A percentile compares a stretch with the other conserved stretches of the same genome.
Evolutionary conservation across 176 grass and related monocot genomes (phyloP).

Genomic region (Paspalum notatum): DNA sequence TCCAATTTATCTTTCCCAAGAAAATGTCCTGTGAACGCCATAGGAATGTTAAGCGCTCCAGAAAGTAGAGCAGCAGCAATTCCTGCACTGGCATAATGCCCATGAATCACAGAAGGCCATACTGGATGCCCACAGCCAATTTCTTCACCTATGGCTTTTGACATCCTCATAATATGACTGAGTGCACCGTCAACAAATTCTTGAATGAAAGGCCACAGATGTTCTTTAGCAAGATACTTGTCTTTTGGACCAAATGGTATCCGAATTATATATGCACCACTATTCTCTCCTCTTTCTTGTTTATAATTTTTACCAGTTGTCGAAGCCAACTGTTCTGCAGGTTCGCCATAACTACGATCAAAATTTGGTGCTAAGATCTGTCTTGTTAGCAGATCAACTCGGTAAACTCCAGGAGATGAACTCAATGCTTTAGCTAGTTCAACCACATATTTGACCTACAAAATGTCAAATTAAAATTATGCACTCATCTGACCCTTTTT

Average conservation of each 20-base stretch:
- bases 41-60: slow-evolving; percentile 69
- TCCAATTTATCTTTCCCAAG: slow-evolving; percentile 86
- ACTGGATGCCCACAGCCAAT: slow-evolving; percentile 58
- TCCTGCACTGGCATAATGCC: slow-evolving; percentile 79
- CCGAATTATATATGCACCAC: slow-evolving; percentile 76
- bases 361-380: slow-evolving; percentile 78
- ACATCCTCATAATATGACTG: slow-evolving; percentile 65
- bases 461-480: slow-evolving; percentile 21
- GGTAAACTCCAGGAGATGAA: slow-evolving; percentile 82
- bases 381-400: slow-evolving; percentile 77
- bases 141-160: slow-evolving; percentile 71
- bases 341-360: slow-evolving; percentile 74
- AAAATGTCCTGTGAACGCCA: slow-evolving; percentile 81
- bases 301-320: slow-evolving; percentile 61
- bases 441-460: slow-evolving; percentile 85
- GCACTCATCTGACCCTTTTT: slow-evolving; percentile 3
- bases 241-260: slow-evolving; percentile 83
- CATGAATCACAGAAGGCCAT: slow-evolving; percentile 78
- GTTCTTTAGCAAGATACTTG: slow-evolving; percentile 79
- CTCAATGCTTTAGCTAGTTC: slow-evolving; percentile 82
- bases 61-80: slow-evolving; percentile 70
- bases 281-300: slow-evolving; percentile 72
- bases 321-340: slow-evolving; percentile 59
- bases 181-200: slow-evolving; percentile 89
- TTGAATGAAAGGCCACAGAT: slow-evolving; percentile 78